These are phyloP conservation scores for Vanderwaltozyma verrucispora DNA, from an alignment of 805 yeast species.

Conservation along the genomic window DNA sequence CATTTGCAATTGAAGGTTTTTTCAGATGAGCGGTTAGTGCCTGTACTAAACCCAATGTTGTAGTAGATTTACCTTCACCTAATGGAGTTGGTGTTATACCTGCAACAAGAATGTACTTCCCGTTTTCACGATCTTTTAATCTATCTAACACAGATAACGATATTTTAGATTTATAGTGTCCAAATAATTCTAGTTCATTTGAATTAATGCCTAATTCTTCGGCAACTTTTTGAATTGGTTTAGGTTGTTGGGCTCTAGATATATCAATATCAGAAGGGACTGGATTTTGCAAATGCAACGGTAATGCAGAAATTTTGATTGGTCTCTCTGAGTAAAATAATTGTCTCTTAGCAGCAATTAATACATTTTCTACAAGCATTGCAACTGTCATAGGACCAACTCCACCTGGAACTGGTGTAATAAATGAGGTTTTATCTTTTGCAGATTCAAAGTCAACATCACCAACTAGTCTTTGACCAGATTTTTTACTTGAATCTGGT, in stretches of 20 bases:
- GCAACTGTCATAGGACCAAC: constrained; percentile 99
- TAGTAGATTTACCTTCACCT: constrained; percentile 97
- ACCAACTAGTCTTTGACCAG: constrained; percentile 83
- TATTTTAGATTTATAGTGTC: constrained; percentile 84
- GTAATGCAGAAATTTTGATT: constrained; percentile 46
- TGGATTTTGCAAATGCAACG: constrained; percentile 45
- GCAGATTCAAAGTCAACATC: constrained; percentile 81
- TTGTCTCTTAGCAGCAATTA: constrained; percentile 63
- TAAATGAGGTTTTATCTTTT: constrained; percentile 44
- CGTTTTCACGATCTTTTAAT: constrained; percentile 51
- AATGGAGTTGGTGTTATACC: constrained; percentile 98
- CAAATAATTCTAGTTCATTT: constrained; percentile 77
- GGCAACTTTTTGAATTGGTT: constrained; percentile 66
- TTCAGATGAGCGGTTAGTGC: constrained; percentile 87
- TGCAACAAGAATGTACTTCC: constrained; percentile 83
- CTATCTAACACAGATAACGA: constrained; percentile 60
- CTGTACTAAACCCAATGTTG: constrained; percentile 94
- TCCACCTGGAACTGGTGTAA: constrained; percentile 98
- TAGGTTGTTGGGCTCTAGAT: constrained; percentile 82
- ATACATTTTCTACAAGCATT: constrained; percentile 79
- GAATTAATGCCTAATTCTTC: constrained; percentile 70
- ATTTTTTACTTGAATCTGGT: constrained; percentile 60
- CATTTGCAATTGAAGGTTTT: constrained; percentile 81
- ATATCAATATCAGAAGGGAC: constrained; percentile 90
- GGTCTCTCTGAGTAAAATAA: constrained; percentile 30